Conservation (phyloP, 1,284 basidiomycete genomes). For the Fomitiporia mediterranea region DNA sequence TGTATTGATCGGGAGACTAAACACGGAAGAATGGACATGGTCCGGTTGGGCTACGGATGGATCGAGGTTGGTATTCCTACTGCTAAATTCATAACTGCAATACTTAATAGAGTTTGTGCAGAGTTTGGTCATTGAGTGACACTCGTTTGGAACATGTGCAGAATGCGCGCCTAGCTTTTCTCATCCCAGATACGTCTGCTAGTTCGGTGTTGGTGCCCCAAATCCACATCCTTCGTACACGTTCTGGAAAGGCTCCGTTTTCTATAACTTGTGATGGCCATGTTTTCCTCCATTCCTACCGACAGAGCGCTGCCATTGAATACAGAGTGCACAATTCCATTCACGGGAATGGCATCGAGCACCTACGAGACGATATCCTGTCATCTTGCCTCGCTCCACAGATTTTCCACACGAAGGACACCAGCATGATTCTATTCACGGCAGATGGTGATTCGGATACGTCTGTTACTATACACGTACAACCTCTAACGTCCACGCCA, state of each 20-base stretch:
- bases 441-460: conserved; percentile 1
- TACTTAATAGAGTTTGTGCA: background rate
- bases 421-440: background rate
- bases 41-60: conserved; percentile 10
- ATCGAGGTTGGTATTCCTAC: background rate
- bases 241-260: background rate
- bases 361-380: background rate
- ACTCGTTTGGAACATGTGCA: background rate
- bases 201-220: background rate
- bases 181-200: background rate
- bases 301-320: background rate
- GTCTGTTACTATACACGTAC: conserved; percentile 6
- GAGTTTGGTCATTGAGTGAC: conserved; percentile 1
- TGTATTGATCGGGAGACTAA: background rate
- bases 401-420: conserved; percentile 2
- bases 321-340: background rate
- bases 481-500: background rate
- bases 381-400: conserved; percentile 8
- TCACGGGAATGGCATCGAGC: background rate
- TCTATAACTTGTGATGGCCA: conserved; percentile 2
- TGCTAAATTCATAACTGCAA: background rate
- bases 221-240: background rate
- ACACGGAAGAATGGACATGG: conserved; percentile 1
- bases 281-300: background rate
- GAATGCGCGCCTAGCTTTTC: conserved; percentile 1